Evolutionary conservation across 2,329 filamentous ascomycete genomes (phyloP).

Genomic region (Scedosporium minutisporum): DNA sequence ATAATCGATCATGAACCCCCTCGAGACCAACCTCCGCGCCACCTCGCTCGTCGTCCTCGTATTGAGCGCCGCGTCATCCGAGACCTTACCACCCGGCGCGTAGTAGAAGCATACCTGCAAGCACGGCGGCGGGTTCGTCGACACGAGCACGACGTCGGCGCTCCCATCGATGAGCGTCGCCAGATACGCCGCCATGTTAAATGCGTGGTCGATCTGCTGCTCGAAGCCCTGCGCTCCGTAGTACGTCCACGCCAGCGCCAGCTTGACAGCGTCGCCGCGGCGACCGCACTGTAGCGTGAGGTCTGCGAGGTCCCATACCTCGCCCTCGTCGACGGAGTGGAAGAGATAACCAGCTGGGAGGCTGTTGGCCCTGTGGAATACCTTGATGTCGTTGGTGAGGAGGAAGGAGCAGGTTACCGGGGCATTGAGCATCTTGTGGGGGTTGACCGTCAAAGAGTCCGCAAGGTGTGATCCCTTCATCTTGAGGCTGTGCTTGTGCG

Average conservation of each 20-base stretch:
- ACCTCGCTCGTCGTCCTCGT: conserved; percentile 39
- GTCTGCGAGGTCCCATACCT: conserved; percentile 84
- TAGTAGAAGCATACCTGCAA: conserved; percentile 95
- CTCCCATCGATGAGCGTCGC: conserved; percentile 45
- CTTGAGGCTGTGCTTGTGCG: conserved; percentile 49
- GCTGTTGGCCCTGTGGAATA: conserved; percentile 78
- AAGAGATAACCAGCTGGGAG: conserved; percentile 81
- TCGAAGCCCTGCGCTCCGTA: conserved; percentile 71
- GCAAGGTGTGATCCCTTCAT: conserved; percentile 64
- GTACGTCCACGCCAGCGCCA: conserved; percentile 83
- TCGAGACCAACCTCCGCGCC: conserved; percentile 33
- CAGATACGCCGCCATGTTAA: conserved; percentile 61
- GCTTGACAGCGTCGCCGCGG: conserved; percentile 73
- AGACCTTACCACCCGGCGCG: conserved; percentile 43
- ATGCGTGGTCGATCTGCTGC: conserved; percentile 60
- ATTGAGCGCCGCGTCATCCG: conserved; percentile 31
- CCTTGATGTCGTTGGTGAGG: conserved; percentile 62
- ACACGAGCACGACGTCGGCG: conserved; percentile 60
- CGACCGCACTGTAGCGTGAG: conserved; percentile 89
- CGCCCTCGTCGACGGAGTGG: conserved; percentile 42
- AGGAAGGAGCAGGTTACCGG: conserved; percentile 88
- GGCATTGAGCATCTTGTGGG: conserved; percentile 94
- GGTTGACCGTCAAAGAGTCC: conserved; percentile 78
- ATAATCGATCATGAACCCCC: conserved; percentile 53
- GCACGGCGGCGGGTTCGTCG: conserved; percentile 70